These are phyloP conservation scores for Euryodendron excelsum DNA, from an alignment of 148 eudicot genomes.

Conservation along the genomic window DNA sequence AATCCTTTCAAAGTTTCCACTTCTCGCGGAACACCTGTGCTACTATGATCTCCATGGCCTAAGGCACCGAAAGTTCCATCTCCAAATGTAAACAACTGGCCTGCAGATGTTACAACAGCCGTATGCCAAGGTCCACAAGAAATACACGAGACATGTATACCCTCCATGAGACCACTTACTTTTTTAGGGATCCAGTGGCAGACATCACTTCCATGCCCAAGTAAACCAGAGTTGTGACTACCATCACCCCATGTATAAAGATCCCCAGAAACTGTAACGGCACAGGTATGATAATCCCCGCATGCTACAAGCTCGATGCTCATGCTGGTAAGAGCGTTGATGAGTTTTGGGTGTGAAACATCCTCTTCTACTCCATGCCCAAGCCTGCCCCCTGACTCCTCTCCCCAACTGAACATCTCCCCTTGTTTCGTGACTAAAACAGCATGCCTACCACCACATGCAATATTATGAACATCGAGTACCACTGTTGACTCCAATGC, in stretches of 20 bases:
- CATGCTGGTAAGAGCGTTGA: slow-evolving; percentile 53
- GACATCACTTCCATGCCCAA: slow-evolving; percentile 67
- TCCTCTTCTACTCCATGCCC: slow-evolving; percentile 89
- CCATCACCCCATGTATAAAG: slow-evolving; percentile 95
- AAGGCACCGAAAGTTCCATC: slow-evolving; percentile 94
- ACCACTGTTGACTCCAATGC: slow-evolving; percentile 64
- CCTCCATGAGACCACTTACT: slow-evolving; percentile 64
- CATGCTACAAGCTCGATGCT: slow-evolving; percentile 68
- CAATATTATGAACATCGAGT: slow-evolving; percentile 70
- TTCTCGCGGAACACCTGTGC: slow-evolving; percentile 58
- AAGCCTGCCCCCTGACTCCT: slow-evolving; percentile 84
- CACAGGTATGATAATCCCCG: slow-evolving; percentile 90
- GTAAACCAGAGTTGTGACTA: slow-evolving; percentile 55
- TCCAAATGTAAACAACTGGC: slow-evolving; percentile 85
- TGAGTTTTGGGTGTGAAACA: slow-evolving; percentile 64
- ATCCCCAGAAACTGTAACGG: slow-evolving; percentile 73
- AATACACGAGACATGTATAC: slow-evolving; percentile 52
- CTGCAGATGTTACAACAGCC: slow-evolving; percentile 60
- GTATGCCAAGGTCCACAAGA: slow-evolving; percentile 99
- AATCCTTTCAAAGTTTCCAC: slow-evolving; percentile 67
- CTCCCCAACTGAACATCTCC: slow-evolving; percentile 94
- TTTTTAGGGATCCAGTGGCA: slow-evolving; percentile 80
- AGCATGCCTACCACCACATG: slow-evolving; percentile 81
- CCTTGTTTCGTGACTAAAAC: slow-evolving; percentile 80
- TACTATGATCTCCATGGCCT: slow-evolving; percentile 75